Evolutionary conservation across 176 grass and related monocot genomes (phyloP).

Genomic region (Ampelocalamus luodianensis): DNA sequence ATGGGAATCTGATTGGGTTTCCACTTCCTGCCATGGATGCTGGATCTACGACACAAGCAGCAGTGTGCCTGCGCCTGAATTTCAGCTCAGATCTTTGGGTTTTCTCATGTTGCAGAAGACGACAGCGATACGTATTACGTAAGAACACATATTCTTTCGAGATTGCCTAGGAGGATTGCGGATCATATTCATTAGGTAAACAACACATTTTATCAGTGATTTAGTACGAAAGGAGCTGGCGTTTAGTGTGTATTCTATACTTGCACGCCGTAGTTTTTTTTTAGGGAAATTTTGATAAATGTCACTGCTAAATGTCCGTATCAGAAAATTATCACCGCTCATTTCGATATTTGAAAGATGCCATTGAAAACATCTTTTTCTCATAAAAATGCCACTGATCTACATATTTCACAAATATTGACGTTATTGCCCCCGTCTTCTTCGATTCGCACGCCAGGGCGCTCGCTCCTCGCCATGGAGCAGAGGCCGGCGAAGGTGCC

Average conservation of each 20-base stretch:
- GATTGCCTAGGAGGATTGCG: not conserved
- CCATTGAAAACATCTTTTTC: no score
- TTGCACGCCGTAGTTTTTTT: not conserved
- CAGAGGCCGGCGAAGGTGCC: no score
- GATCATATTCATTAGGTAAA: not conserved
- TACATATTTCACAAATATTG: no score
- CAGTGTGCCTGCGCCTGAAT: not conserved
- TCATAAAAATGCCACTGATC: no score
- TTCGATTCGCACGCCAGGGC: no score
- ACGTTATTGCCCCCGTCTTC: no score
- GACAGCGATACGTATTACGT: no score
- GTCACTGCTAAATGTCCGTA: no score
- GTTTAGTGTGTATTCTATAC: not conserved
- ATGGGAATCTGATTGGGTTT: constrained; percentile 28
- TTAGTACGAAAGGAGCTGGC: not conserved
- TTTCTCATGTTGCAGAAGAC: not conserved
- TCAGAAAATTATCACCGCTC: no score
- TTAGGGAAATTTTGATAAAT: no score
- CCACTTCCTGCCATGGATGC: constrained; percentile 1
- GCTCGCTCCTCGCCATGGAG: no score
- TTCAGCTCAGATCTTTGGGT: not conserved
- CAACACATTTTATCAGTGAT: not conserved
- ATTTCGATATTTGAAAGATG: no score
- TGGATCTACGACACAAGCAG: not conserved
- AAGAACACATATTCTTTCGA: not conserved